Conservation (phyloP, 129 eudicot species). For the Lactuca sativa region DNA sequence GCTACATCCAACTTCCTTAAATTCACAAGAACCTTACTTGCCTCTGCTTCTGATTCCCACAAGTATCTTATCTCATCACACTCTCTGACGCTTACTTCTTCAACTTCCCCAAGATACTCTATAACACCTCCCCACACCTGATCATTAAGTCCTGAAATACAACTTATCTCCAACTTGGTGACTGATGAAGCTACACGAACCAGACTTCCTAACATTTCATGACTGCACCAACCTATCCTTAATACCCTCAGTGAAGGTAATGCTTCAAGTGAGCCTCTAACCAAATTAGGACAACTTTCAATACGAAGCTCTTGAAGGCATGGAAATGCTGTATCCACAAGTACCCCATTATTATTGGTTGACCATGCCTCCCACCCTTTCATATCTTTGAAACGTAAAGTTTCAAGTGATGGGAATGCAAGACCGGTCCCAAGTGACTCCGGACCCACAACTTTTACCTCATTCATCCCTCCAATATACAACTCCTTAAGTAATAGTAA, state of each 20-base stretch:
- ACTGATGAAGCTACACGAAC: conserved; percentile 7
- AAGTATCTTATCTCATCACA: conserved; percentile 24
- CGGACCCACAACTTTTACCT: conserved; percentile 3
- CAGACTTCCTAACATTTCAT: conserved; percentile 6
- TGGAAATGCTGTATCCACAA: conserved; percentile 11
- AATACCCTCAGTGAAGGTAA: conserved; percentile 15
- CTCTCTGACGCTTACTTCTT: not conserved
- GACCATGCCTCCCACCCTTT: conserved; percentile 40
- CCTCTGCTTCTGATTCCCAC: conserved; percentile 23
- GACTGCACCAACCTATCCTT: not conserved
- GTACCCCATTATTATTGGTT: not conserved
- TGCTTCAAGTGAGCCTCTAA: conserved; percentile 11
- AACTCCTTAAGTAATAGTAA: conserved; percentile 13
- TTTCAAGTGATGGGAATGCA: conserved; percentile 42
- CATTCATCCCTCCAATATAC: conserved; percentile 3
- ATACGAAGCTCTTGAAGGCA: not conserved
- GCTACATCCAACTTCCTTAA: not conserved
- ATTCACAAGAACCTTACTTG: conserved; percentile 16
- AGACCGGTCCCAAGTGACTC: conserved; percentile 8
- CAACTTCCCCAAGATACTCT: conserved; percentile 3
- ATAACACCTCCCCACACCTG: conserved; percentile 20
- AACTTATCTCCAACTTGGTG: not conserved
- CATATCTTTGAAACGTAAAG: conserved; percentile 36
- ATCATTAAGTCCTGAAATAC: conserved; percentile 25
- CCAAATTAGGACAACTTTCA: conserved; percentile 1